Evolutionary conservation across 139 green algal species (phyloP), one percentile per base, ranked within the genome.

Genomic region (Pseudopediastrum boryanum): DNA sequence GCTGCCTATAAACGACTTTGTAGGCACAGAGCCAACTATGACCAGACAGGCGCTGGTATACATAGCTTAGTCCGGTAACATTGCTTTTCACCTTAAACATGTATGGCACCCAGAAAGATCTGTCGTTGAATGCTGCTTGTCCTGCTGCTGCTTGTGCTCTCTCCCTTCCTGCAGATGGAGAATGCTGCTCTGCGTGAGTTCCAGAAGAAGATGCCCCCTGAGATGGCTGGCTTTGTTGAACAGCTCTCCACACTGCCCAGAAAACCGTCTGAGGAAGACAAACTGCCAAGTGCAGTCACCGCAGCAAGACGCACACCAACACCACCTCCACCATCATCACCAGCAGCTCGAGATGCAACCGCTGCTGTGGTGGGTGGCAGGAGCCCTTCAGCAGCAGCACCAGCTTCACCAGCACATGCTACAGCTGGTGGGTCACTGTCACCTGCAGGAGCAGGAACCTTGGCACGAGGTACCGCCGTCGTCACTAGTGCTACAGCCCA

Each of bases 131-230:
- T 52, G 39, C 7, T 31, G 39, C 33, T 5, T 23, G 12, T 36
- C 10, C 16, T 1, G 12, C 39, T 35, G 9, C 19, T 75, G 21
- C 31, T 52, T 39, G 35, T 10, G 9, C 46, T 27, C 9, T 25
- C 21, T 16, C 31, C 31, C 31, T n/a, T 3, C 31, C 41, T 44
- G 25, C 71, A 78, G 71, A 19, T 70, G 38, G 71, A 78, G 29
- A 56, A 54, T 56, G 71, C 71, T 36, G 71, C 71, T 8, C 10
- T 78, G 10, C 50, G 69, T 21, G 71, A 54, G 0, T 78, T 78
- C 21, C 4, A 70, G 35, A 56, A 54, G 16, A 68, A 56, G n/a
- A 56, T 78, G 31, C 71, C 71, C 19, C 39, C 51, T 21, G 56
- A 54, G 51, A 41, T 56, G 42, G 71, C 39, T 8, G 54, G 69